Percentiles rank a stretch among this genome's conserved stretches.
These are phyloP conservation scores for Taxillus chinensis DNA, from an alignment of 164 flowering plant genomes.

Conservation along the genomic window DNA sequence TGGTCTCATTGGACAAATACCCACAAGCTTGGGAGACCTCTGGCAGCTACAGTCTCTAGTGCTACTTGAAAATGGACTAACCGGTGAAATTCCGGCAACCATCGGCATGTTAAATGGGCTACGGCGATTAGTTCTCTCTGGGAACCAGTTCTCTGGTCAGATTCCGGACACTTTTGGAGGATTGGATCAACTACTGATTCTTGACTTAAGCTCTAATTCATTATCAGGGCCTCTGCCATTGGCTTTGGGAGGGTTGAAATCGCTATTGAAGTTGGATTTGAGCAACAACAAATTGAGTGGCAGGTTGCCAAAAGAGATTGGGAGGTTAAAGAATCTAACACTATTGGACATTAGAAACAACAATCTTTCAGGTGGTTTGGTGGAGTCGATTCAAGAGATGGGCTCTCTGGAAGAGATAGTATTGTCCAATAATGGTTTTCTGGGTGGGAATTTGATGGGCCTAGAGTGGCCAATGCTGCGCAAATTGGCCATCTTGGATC, in stretches of 20 bases:
- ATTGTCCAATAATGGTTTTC: constrained; percentile 59
- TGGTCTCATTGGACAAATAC: constrained; percentile 52
- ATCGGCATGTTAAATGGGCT: constrained; percentile 36
- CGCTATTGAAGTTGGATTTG: constrained; percentile 78
- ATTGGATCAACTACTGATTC: constrained; percentile 43
- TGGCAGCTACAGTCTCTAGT: constrained; percentile 54
- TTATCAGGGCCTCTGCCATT: constrained; percentile 57
- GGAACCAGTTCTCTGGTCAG: constrained; percentile 37
- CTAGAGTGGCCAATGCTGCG: constrained; percentile 44
- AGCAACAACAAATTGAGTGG: constrained; percentile 65
- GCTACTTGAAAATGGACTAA: constrained; percentile 44
- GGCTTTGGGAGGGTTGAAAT: constrained; percentile 44
- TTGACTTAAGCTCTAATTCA: constrained; percentile 66
- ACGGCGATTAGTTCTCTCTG: constrained; percentile 47
- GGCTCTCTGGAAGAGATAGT: constrained; percentile 54
- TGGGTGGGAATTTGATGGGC: constrained; percentile 46
- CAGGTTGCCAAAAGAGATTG: constrained; percentile 39
- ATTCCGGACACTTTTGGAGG: constrained; percentile 44
- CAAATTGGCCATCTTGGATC: constrained; percentile 47
- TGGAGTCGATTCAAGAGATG: constrained; percentile 40
- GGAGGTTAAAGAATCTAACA: constrained; percentile 51
- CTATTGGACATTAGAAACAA: constrained; percentile 71
- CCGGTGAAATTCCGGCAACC: constrained; percentile 38
- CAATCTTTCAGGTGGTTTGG: constrained; percentile 58
- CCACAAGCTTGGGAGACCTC: constrained; percentile 36